phyloP scores from a whole-genome alignment of 2,329 filamentous ascomycete species.

The Alternaria conjuncta region DNA sequence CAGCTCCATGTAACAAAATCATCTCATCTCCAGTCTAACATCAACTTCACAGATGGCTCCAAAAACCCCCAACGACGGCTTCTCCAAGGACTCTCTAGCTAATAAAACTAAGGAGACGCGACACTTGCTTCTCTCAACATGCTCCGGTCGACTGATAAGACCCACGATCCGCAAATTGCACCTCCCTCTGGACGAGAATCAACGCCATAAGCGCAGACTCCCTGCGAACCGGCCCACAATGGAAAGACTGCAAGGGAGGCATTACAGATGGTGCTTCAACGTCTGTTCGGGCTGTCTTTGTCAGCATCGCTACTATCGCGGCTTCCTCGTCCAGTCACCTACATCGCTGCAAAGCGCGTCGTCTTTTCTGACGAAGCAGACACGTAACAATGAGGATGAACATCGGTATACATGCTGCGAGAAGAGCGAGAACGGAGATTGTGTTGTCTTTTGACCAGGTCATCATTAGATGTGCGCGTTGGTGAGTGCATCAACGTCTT shows the following conservation, averaged over 20 bases:
- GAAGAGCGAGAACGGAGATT: not conserved
- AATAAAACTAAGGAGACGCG: not conserved
- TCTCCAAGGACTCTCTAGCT: not conserved
- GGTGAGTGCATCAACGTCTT: not conserved
- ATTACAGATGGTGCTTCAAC: fast-evolving
- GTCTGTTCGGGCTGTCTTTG: not conserved
- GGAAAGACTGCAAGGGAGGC: fast-evolving
- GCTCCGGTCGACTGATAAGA: not conserved
- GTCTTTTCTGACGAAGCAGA: not conserved
- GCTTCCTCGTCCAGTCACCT: not conserved
- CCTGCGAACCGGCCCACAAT: not conserved
- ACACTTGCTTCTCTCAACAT: not conserved
- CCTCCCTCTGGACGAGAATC: not conserved
- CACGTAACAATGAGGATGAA: not conserved
- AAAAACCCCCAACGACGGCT: fast-evolving
- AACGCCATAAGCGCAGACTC: not conserved
- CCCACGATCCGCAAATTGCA: not conserved
- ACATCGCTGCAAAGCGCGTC: not conserved
- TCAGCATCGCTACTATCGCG: not conserved
- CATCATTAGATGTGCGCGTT: not conserved
- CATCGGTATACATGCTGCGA: not conserved
- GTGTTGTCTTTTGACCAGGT: not conserved
- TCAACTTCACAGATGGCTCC: not conserved
- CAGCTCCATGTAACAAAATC: not conserved
- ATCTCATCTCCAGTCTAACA: not conserved